phyloP scores from a whole-genome alignment of 768 basidiomycete species.

The Tricholoma flavovirens region DNA sequence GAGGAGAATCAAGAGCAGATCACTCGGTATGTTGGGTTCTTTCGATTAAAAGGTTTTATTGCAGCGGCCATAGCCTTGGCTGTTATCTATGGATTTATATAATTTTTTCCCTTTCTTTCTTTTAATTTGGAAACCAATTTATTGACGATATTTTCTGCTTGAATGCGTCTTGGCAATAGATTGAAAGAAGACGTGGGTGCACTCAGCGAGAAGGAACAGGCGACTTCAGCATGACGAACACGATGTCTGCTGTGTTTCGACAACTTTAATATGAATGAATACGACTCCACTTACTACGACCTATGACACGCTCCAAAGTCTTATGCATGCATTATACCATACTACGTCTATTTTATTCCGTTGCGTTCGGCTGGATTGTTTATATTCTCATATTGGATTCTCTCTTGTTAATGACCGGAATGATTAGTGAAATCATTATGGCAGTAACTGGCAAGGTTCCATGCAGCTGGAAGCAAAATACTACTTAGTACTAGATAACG shows the following conservation, averaged over 20 bases:
- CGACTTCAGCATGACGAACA: slow-evolving; percentile 16
- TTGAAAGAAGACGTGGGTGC: slow-evolving; percentile 61
- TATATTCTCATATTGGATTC: slow-evolving; percentile 2
- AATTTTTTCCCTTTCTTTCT: no score
- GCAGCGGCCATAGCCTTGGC: slow-evolving; percentile 47
- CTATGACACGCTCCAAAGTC: slow-evolving; percentile 3
- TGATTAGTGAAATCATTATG: background rate
- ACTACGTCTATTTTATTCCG: slow-evolving; percentile 1
- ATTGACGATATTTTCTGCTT: slow-evolving; percentile 27
- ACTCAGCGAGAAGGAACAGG: slow-evolving; percentile 30
- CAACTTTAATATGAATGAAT: slow-evolving; percentile 6
- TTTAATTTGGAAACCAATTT: slow-evolving; percentile 26
- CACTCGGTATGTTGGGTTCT: slow-evolving; percentile 68
- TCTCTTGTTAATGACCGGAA: background rate
- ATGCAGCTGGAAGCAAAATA: no score
- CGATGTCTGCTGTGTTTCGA: slow-evolving; percentile 6
- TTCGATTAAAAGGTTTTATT: slow-evolving; percentile 52
- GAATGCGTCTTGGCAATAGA: slow-evolving; percentile 36
- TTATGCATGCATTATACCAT: slow-evolving; percentile 6
- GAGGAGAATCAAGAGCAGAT: slow-evolving; percentile 73
- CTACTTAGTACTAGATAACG: no score
- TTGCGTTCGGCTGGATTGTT: slow-evolving; percentile 2
- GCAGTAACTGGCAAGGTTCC: no score
- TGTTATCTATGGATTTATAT: slow-evolving; percentile 50
- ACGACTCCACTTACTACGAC: slow-evolving; percentile 1